Base-by-base conservation (phyloP, 176 grass and related monocot genomes). In the Paspalum notatum region DNA sequence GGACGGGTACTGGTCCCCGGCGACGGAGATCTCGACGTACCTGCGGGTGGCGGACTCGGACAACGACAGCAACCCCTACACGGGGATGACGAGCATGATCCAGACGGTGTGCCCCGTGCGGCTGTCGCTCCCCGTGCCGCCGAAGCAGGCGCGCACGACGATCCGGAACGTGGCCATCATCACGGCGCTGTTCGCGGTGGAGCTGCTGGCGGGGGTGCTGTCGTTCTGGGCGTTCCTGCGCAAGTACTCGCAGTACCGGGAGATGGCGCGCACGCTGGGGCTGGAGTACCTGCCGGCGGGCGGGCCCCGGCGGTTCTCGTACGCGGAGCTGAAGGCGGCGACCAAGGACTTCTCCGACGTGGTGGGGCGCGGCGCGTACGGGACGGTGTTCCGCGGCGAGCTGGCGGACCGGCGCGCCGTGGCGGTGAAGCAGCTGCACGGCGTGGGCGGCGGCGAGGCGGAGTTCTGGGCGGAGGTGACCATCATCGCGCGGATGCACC, bases 401-500 rank as follows among this genome's bases (percentile, higher is more conserved):
- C 87, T 97, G 22, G 72, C 91, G 4, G 94, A 97, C 71, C 82
- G 94, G 7, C 91, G 94, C 16, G 89, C 85, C 20, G 89, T 97
- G 14, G 94, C 94, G 0, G 94, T 97, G 56, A 97, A 97, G 88
- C 94, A 91, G 79, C 89, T 97, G 9, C 82, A 56, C 45, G 89
- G 87, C 67, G 75, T 97, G 16, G 87, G 87, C 43, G 91, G 94
- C 7, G 94, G 87, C 47, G 94, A 97, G 87, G 89, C 91, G 0
- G 94, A 97, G 80, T 97, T 97, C 84, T 97, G 94, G 94, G 91
- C 87, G 8, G 94, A 97, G 87, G 91, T 97, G n/a, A 93, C 91
- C 48, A 94, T 94, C 87, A 97, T 97, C 71, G 94, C 94, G 2
- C 66, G 94, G 54, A 97, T 97, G 94, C 94, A 97, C 69, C 94